Percentiles rank a stretch among this genome's conserved stretches.
phyloP scores from a whole-genome alignment of 2,329 filamentous ascomycete genomes.

The Phyllosticta citriasiana region DNA sequence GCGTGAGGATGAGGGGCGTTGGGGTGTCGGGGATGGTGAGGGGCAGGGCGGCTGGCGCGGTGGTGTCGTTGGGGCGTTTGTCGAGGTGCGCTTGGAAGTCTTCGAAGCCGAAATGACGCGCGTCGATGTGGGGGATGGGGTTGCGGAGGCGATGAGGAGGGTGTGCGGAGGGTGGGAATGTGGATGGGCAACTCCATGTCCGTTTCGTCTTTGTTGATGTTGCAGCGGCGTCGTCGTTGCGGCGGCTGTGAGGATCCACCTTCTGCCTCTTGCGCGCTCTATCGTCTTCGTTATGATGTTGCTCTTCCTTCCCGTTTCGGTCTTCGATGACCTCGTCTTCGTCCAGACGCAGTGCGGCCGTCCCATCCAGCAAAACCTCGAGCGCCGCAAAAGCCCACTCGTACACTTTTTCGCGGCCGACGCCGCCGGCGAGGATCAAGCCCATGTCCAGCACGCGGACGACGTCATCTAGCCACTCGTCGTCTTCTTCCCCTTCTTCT shows the following conservation, averaged over 20 bases:
- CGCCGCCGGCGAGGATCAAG: slow-evolving; percentile 55
- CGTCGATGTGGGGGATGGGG: slow-evolving; percentile 1
- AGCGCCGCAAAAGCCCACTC: slow-evolving; percentile 3
- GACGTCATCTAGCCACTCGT: slow-evolving; percentile 45
- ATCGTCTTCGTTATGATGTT: background rate
- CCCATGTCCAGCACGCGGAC: slow-evolving; percentile 64
- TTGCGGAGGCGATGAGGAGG: slow-evolving; percentile 12
- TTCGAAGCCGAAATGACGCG: slow-evolving; percentile 14
- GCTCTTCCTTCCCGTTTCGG: background rate
- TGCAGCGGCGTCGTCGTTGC: slow-evolving; percentile 19
- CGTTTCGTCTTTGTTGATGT: too few species aligned
- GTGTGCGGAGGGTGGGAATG: slow-evolving; percentile 23
- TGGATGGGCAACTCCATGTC: background rate
- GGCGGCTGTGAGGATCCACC: slow-evolving; percentile 9
- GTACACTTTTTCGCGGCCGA: background rate
- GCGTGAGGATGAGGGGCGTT: slow-evolving; percentile 58
- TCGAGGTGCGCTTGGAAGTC: slow-evolving; percentile 20
- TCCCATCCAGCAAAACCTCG: slow-evolving; percentile 8
- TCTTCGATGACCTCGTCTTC: background rate
- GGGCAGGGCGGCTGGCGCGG: too few species aligned
- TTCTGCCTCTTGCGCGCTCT: background rate
- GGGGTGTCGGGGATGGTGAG: slow-evolving; percentile 10
- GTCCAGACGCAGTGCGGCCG: too few species aligned
- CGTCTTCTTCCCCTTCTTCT: slow-evolving; percentile 15
- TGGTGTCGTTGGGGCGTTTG: background rate